These are phyloP conservation scores for Diaporthe nobilis DNA, from an alignment of 2,329 filamentous ascomycete genomes.

Conservation along the genomic window DNA sequence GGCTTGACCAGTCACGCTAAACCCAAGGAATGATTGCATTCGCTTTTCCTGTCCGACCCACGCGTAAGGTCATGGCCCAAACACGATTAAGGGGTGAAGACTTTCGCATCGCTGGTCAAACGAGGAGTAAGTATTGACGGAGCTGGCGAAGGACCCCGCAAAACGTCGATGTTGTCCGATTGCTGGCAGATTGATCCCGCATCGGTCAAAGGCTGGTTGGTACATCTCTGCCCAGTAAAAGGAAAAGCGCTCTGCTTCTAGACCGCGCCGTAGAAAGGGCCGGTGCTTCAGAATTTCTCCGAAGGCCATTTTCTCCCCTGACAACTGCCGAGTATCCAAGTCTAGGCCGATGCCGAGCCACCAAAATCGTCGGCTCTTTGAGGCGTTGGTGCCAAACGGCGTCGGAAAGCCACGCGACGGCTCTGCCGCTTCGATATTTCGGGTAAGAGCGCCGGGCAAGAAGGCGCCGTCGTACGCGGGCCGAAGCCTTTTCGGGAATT, in stretches of 20 bases:
- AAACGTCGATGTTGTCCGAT: neutral
- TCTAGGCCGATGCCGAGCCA: neutral
- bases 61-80: neutral
- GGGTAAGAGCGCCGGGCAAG: slow-evolving; percentile 25
- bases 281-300: slow-evolving; percentile 2
- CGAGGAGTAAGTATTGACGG: neutral
- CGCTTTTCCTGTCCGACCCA: neutral
- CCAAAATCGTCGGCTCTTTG: neutral
- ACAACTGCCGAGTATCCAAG: neutral
- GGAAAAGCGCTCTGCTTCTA: neutral
- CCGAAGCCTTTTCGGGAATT: slow-evolving; percentile 5
- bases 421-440: slow-evolving; percentile 11
- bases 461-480: slow-evolving; percentile 10
- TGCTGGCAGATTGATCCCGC: neutral
- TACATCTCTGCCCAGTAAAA: neutral
- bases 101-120: neutral
- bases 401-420: slow-evolving; percentile 16
- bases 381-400: slow-evolving; percentile 2
- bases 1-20: neutral
- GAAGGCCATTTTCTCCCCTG: neutral
- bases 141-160: too few relatives aligned
- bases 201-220: neutral
- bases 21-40: neutral
- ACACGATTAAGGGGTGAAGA: neutral
- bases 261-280: neutral